Evolutionary conservation across 768 basidiomycete genomes (phyloP).

Genomic region (Tephrocybe sp.): DNA sequence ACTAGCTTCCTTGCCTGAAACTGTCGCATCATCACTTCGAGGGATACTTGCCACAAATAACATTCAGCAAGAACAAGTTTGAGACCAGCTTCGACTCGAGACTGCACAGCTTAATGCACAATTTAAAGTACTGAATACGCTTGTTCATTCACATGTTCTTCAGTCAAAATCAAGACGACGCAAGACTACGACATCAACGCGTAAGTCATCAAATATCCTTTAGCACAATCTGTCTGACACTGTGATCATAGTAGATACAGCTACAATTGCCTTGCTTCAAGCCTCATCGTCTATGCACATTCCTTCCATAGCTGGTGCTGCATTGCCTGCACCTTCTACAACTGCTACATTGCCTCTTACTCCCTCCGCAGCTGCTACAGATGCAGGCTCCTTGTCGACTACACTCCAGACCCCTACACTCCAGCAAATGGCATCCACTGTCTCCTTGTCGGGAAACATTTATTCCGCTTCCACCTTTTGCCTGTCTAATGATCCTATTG

Average conservation of each 20-base stretch:
- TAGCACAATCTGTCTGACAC: not conserved
- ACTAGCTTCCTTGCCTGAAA: not conserved
- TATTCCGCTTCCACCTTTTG: conserved; percentile 2
- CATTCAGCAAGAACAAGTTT: not conserved
- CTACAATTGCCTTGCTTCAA: too few relatives aligned
- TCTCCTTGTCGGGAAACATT: not conserved
- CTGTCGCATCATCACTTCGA: not conserved
- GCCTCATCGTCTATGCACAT: too few relatives aligned
- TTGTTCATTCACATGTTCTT: not conserved
- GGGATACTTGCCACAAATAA: not conserved
- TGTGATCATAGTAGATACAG: not conserved
- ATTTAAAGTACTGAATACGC: not conserved
- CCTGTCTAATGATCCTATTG: conserved; percentile 1
- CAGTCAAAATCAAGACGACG: not conserved
- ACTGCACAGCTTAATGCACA: not conserved
- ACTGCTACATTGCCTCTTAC: too few relatives aligned
- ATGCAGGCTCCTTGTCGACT: too few relatives aligned
- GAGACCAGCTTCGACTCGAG: not conserved
- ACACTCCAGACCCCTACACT: too few relatives aligned
- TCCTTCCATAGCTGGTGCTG: too few relatives aligned
- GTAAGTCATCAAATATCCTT: not conserved
- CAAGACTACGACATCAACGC: not conserved
- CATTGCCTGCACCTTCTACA: too few relatives aligned
- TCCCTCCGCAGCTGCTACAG: too few relatives aligned
- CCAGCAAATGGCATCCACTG: too few relatives aligned